Percentiles rank a stretch among this genome's conserved stretches.
These are phyloP conservation scores for Fusarium zealandicum DNA, from an alignment of 2,329 filamentous ascomycete genomes.

Conservation along the genomic window DNA sequence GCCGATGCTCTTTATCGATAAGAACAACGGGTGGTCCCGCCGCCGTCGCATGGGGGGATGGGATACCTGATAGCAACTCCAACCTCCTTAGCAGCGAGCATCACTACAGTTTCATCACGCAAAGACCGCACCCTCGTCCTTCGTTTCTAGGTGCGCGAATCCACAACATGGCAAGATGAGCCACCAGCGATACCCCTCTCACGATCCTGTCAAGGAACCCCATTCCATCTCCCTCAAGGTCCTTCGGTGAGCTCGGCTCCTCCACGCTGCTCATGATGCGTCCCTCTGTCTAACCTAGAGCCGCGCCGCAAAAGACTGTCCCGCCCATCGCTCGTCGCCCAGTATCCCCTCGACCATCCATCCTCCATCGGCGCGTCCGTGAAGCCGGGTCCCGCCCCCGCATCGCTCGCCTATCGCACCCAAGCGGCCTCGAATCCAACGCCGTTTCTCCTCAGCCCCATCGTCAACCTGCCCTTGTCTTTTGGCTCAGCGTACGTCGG, in stretches of 20 bases:
- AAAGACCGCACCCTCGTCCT: not conserved
- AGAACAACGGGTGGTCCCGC: not conserved
- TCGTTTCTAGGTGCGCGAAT: not conserved
- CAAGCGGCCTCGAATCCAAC: conserved; percentile 56
- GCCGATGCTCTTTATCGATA: conserved; percentile 28
- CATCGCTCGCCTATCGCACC: conserved; percentile 75
- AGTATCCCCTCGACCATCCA: conserved; percentile 66
- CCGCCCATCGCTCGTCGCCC: conserved; percentile 76
- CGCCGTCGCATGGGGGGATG: conserved; percentile 1
- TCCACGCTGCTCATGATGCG: not conserved
- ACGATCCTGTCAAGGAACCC: conserved; percentile 72
- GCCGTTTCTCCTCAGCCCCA: conserved; percentile 66
- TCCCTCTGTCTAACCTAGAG: conserved; percentile 8
- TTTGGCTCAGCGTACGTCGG: conserved; percentile 97
- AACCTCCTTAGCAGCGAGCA: conserved; percentile 3
- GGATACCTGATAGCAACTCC: conserved; percentile 12
- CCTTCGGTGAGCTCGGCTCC: conserved; percentile 59
- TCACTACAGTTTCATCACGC: not conserved
- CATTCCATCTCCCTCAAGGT: conserved; percentile 83
- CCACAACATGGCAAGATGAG: conserved; percentile 53
- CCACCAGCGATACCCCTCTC: conserved; percentile 64
- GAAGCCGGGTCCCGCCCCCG: conserved; percentile 57
- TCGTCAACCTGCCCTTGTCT: conserved; percentile 84
- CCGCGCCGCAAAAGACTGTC: conserved; percentile 68
- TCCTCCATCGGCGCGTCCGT: conserved; percentile 50